Base-by-base conservation (phyloP, 306 rosid genomes). In the Medicago ruthenica region DNA sequence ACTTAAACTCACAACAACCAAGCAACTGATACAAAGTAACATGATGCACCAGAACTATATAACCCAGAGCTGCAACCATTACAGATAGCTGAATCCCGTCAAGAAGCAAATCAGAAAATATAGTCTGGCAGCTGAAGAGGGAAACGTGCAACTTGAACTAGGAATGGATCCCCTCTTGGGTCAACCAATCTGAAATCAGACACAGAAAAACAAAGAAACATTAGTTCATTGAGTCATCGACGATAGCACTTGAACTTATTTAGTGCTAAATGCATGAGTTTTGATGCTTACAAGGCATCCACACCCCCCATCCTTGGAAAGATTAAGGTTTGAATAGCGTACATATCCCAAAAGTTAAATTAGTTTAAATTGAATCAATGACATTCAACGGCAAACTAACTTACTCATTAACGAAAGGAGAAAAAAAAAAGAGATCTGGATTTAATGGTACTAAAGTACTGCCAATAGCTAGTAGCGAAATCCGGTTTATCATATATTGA, bases 41-140 rank as follows among this genome's bases (percentile, higher is more conserved):
- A 65, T 41, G 22, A 47, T 77, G 42, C 66, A 63, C 27, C 39
- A 69, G 41, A 39, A 62, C 41, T 9, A 73, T 40, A 79, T 65
- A 34, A 34, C 58, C 20, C 57, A 60, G 20, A 67, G 68, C 54
- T 76, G 73, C 48, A 75, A 42, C 68, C 76, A 58, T 71, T n/a
- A 53, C 16, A 54, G 45, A 34, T 42, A n/a, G 53, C 55, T 79
- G 9, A 47, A n/a, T 3, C 57, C 40, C 8, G 6, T 58, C n/a
- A 64, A 51, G 41, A 76, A 62, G 58, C 67, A 73, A 39, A 73
- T 93, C 90, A 93, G 93, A 77, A 93, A 61, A 93, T 81, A 84
- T 89, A 93, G 73, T 88, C 92, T 24, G 98, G 96, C 61, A 83
- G 83, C 83, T 88, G 85, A 16, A 91, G 92, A 13, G 92, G 91